Percentiles rank a stretch among this genome's conserved stretches.
These are phyloP conservation scores for Penicillium angulare DNA, from an alignment of 495 filamentous ascomycete genomes.

Conservation along the genomic window DNA sequence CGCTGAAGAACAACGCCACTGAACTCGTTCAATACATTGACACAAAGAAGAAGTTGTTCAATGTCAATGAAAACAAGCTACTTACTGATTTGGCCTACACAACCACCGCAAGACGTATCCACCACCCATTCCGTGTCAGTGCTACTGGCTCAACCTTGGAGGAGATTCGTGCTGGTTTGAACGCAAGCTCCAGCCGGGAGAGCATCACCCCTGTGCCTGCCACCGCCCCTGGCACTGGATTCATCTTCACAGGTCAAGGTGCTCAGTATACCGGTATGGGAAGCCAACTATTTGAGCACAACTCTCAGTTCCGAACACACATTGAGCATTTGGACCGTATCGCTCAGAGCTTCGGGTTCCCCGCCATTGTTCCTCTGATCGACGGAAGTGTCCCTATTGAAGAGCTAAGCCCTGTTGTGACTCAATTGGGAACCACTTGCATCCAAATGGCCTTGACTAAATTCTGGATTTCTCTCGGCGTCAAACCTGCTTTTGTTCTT, in stretches of 20 bases:
- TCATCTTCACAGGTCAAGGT: constrained; percentile 61
- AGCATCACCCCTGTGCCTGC: constrained; percentile 27
- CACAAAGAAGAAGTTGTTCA: constrained; percentile 43
- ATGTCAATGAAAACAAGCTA: constrained; percentile 36
- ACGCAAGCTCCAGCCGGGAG: constrained; percentile 24
- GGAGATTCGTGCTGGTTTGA: constrained; percentile 29
- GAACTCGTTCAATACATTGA: constrained; percentile 52
- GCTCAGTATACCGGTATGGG: constrained; percentile 62
- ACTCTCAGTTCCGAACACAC: constrained; percentile 63
- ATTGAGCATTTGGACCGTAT: constrained; percentile 72
- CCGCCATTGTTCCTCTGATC: constrained; percentile 65
- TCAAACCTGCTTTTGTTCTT: constrained; percentile 72
- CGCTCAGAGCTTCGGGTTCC: constrained; percentile 65
- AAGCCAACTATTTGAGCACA: constrained; percentile 64
- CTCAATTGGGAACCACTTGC: constrained; percentile 74
- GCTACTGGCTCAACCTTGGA: constrained; percentile 49
- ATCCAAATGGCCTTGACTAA: constrained; percentile 84
- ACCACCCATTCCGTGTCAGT: constrained; percentile 70
- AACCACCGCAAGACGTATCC: constrained; percentile 80
- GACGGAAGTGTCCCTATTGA: constrained; percentile 42
- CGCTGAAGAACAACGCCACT: constrained; percentile 54
- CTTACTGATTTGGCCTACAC: constrained; percentile 65
- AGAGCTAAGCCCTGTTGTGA: constrained; percentile 67
- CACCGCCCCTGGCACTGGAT: constrained; percentile 50
- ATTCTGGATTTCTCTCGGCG: constrained; percentile 77